phyloP scores from a whole-genome alignment of 148 eudicot species.

The Chenopodium formosanum region DNA sequence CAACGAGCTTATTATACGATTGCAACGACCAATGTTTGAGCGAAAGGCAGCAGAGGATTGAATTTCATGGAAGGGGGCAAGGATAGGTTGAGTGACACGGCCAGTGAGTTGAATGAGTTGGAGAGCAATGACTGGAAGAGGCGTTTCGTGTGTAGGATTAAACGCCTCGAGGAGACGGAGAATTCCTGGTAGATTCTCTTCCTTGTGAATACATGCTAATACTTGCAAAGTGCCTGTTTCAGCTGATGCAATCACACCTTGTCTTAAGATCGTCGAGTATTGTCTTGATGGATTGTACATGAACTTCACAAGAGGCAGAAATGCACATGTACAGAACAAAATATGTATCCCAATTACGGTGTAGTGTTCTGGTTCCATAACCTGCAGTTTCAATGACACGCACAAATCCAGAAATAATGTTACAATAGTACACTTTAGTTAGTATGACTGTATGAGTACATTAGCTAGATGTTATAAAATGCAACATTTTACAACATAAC shows the following conservation, averaged over 20 bases:
- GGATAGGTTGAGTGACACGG: slow-evolving; percentile 20
- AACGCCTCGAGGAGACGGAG: slow-evolving; percentile 14
- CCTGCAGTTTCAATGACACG: slow-evolving; percentile 1
- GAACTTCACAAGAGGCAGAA: slow-evolving; percentile 11
- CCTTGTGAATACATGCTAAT: slow-evolving; percentile 21
- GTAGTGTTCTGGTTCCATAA: slow-evolving; percentile 7
- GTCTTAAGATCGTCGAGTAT: slow-evolving; percentile 19
- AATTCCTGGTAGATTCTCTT: slow-evolving; percentile 27
- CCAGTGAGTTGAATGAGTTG: slow-evolving; percentile 30
- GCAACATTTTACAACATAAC: too few relatives aligned
- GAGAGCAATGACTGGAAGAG: slow-evolving; percentile 8
- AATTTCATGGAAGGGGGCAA: slow-evolving; percentile 22
- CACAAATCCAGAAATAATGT: neutral
- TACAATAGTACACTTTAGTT: too few relatives aligned
- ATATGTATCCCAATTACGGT: neutral
- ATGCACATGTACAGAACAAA: neutral
- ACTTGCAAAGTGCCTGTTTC: slow-evolving; percentile 9
- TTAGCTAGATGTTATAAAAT: too few relatives aligned
- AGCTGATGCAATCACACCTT: slow-evolving; percentile 4
- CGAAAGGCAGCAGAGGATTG: slow-evolving; percentile 21
- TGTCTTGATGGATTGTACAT: slow-evolving; percentile 23
- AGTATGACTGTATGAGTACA: too few relatives aligned
- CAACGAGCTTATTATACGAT: slow-evolving; percentile 17
- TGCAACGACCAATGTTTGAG: slow-evolving; percentile 21
- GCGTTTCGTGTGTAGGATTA: slow-evolving; percentile 13